Evolutionary conservation across 148 eudicot genomes (phyloP).

Genomic region (Beta vulgaris): DNA sequence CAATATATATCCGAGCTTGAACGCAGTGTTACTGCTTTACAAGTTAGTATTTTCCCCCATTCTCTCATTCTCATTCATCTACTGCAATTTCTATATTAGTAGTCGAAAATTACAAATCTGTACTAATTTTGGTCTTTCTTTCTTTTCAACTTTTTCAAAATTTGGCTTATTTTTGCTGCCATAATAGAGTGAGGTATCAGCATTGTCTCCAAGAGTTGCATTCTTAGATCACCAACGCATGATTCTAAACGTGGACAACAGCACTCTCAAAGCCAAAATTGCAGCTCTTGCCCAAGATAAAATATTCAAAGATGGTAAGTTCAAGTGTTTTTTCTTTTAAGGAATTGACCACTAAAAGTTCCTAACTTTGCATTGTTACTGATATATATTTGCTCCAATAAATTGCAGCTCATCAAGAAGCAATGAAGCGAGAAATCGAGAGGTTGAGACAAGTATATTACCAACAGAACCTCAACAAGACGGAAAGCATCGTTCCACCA

Average conservation of each 20-base stretch:
- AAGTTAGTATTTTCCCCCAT: slow-evolving; percentile 60
- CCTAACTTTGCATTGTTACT: background rate
- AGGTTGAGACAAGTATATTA: slow-evolving; percentile 51
- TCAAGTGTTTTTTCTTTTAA: no score
- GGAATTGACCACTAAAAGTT: no score
- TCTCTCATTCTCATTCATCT: background rate
- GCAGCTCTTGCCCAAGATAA: slow-evolving; percentile 96
- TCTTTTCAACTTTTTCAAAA: no score
- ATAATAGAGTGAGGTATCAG: slow-evolving; percentile 69
- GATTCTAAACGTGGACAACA: slow-evolving; percentile 68
- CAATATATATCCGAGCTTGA: slow-evolving; percentile 89
- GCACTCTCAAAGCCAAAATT: slow-evolving; percentile 73
- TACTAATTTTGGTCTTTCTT: background rate
- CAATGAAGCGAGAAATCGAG: slow-evolving; percentile 63
- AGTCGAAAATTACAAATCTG: no score
- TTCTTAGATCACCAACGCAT: slow-evolving; percentile 87
- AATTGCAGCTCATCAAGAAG: slow-evolving; percentile 59
- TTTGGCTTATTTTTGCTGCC: background rate
- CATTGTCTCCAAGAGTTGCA: slow-evolving; percentile 83
- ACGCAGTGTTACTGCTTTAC: slow-evolving; percentile 70
- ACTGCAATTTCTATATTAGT: no score
- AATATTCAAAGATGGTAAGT: slow-evolving; percentile 84
- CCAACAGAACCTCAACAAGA: slow-evolving; percentile 38
- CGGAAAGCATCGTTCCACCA: slow-evolving; percentile 28
- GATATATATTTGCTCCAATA: background rate